Evolutionary conservation across 192 early-diverging fungal species (phyloP).

Genomic region (Glomus cerebriforme): DNA sequence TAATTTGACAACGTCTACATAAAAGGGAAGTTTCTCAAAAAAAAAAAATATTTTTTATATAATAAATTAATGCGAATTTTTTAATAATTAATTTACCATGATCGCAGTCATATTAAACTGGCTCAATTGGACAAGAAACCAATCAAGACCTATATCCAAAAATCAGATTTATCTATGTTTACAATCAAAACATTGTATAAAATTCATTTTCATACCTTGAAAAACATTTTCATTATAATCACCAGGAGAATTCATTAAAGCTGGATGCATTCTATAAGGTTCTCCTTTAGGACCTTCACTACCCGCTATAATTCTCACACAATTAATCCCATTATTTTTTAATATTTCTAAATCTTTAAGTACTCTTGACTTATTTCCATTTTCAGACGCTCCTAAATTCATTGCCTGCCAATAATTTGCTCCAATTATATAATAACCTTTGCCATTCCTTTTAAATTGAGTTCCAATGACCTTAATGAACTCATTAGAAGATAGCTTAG

Average conservation of each 20-base stretch:
- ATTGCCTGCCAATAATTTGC: conserved; percentile 80
- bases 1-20: conserved; percentile 58
- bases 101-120: conserved; percentile 58
- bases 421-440: conserved; percentile 45
- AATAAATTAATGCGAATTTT: neutral
- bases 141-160: conserved; percentile 52
- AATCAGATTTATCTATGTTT: neutral
- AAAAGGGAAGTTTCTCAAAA: neutral
- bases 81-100: conserved; percentile 29
- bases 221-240: conserved; percentile 59
- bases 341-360: conserved; percentile 52
- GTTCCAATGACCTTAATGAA: conserved; percentile 51
- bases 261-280: conserved; percentile 60
- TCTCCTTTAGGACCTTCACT: conserved; percentile 59
- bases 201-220: conserved; percentile 37
- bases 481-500: neutral
- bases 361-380: conserved; percentile 57
- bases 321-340: conserved; percentile 55
- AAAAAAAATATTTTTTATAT: conserved; percentile 14
- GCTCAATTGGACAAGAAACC: conserved; percentile 56
- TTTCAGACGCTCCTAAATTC: conserved; percentile 55
- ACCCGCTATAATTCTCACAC: conserved; percentile 62
- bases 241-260: conserved; percentile 56
- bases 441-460: conserved; percentile 38
- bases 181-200: neutral